These are phyloP conservation scores for Ziziphus jujuba DNA, from an alignment of 306 rosid genomes.

Conservation along the genomic window DNA sequence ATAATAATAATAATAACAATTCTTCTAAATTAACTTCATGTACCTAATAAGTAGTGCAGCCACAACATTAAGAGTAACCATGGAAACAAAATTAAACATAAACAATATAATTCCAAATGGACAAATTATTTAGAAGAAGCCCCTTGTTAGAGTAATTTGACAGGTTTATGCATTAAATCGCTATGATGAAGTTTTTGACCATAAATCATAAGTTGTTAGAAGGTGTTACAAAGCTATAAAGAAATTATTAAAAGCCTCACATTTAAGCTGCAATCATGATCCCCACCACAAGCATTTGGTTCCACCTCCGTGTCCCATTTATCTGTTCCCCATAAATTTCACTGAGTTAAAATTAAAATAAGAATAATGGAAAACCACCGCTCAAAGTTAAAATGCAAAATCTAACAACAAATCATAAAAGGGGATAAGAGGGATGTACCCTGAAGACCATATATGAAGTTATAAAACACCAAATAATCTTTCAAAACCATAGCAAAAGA, in stretches of 20 bases:
- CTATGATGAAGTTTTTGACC: neutral
- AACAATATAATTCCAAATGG: no score
- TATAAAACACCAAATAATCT: no score
- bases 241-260: constrained; percentile 13
- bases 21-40: neutral
- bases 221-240: neutral
- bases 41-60: no score
- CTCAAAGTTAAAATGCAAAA: neutral
- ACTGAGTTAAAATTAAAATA: neutral
- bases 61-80: no score
- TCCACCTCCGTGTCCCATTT: constrained; percentile 7
- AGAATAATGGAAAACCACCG: neutral
- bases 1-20: neutral
- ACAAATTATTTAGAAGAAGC: neutral
- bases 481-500: no score
- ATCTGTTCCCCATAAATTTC: constrained; percentile 29
- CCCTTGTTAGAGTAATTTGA: neutral
- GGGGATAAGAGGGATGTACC: no score
- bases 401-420: no score
- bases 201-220: neutral
- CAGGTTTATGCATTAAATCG: neutral
- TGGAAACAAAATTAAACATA: no score
- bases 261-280: constrained; percentile 8
- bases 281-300: constrained; percentile 22
- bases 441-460: no score